These are phyloP conservation scores for Dendrocalamus latiflorus DNA, from an alignment of 202 grass and related monocot genomes.

Conservation along the genomic window DNA sequence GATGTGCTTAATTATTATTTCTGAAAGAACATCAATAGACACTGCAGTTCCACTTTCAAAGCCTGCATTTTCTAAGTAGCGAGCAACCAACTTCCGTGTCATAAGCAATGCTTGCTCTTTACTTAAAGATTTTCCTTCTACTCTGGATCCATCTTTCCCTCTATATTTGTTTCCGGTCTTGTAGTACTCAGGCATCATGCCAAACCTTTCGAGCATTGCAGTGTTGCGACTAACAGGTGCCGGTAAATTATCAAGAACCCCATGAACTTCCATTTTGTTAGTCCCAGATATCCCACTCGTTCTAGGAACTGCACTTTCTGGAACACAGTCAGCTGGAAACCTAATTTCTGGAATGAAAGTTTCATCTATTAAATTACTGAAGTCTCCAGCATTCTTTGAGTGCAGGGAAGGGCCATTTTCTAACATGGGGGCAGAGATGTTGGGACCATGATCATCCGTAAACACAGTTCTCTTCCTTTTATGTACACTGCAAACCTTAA, in stretches of 20 bases:
- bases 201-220: slow-evolving; percentile 98
- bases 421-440: no score
- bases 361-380: slow-evolving; percentile 63
- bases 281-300: slow-evolving; percentile 37
- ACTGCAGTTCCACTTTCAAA: slow-evolving; percentile 65
- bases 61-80: slow-evolving; percentile 39
- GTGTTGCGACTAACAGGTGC: slow-evolving; percentile 67
- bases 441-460: no score
- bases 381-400: slow-evolving; percentile 53
- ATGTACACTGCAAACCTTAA: no score
- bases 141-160: slow-evolving; percentile 71
- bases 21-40: slow-evolving; percentile 71
- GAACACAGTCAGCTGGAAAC: slow-evolving; percentile 87
- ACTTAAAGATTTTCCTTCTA: slow-evolving; percentile 63
- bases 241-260: slow-evolving; percentile 95
- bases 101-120: slow-evolving; percentile 71
- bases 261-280: slow-evolving; percentile 65
- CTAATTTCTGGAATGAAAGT: slow-evolving; percentile 78
- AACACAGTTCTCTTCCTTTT: no score
- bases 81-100: slow-evolving; percentile 53
- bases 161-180: slow-evolving; percentile 95
- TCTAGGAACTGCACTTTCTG: slow-evolving; percentile 76
- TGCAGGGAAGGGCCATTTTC: slow-evolving; percentile 39
- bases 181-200: slow-evolving; percentile 90
- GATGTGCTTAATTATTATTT: slow-evolving; percentile 69